A percentile compares a stretch with the other conserved stretches of the same genome.
phyloP scores from a whole-genome alignment of 169 alveolate genomes.

The Miamiensis avidus region DNA sequence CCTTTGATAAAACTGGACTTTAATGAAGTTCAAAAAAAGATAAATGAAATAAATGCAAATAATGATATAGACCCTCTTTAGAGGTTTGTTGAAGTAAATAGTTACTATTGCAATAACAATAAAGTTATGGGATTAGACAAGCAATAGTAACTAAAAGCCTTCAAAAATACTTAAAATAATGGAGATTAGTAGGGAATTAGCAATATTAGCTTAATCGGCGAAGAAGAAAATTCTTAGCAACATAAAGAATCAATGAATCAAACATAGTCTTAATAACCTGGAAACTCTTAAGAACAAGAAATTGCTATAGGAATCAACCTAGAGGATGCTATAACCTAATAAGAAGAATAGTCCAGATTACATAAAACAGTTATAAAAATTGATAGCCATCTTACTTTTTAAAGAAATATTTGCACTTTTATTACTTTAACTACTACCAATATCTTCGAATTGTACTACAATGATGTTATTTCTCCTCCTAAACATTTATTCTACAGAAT shows the following conservation, averaged over 20 bases:
- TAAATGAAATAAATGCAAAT: slow-evolving; percentile 20
- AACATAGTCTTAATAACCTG: slow-evolving; percentile 2
- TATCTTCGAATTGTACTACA: slow-evolving; percentile 23
- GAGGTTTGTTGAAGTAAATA: slow-evolving; percentile 21
- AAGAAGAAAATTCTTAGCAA: no score
- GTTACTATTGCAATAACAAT: slow-evolving; percentile 31
- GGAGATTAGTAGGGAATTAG: background rate
- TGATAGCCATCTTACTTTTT: slow-evolving; percentile 34
- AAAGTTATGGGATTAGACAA: slow-evolving; percentile 30
- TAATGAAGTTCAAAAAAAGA: slow-evolving; percentile 13
- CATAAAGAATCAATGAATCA: no score
- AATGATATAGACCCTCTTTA: slow-evolving; percentile 16
- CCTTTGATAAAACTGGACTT: slow-evolving; percentile 29
- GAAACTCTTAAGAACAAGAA: background rate
- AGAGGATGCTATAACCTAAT: background rate
- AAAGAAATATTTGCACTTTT: slow-evolving; percentile 41
- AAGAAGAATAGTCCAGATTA: background rate
- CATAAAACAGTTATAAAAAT: slow-evolving; percentile 14
- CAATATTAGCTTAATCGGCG: background rate
- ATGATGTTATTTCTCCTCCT: slow-evolving; percentile 7
- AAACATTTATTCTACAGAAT: slow-evolving; percentile 35
- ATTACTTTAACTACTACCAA: slow-evolving; percentile 32
- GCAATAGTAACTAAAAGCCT: slow-evolving; percentile 22
- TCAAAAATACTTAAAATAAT: background rate
- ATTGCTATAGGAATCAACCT: no score